Evolutionary conservation across 2,329 filamentous ascomycete species (phyloP).

Genomic region (Botryotinia narcissicola): DNA sequence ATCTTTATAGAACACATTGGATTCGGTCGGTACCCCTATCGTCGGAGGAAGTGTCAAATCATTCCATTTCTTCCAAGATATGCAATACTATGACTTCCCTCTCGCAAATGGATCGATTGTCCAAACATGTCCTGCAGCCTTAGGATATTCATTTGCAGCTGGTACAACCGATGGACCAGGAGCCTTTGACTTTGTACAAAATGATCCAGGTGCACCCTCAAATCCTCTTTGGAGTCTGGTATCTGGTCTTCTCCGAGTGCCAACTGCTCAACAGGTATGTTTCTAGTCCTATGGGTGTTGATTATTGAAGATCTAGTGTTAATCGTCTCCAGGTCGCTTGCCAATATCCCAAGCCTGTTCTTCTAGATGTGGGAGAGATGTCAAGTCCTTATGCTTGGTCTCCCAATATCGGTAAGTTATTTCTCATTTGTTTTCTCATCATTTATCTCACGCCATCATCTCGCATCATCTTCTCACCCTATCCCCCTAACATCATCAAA

Average conservation of each 20-base stretch:
- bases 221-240: slow-evolving; percentile 72
- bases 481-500: slow-evolving; percentile 67
- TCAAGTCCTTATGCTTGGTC: slow-evolving; percentile 77
- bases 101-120: slow-evolving; percentile 70
- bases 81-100: slow-evolving; percentile 71
- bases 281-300: neutral
- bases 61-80: slow-evolving; percentile 81
- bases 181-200: slow-evolving; percentile 88
- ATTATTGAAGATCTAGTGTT: neutral
- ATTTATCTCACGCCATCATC: neutral
- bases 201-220: slow-evolving; percentile 65
- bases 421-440: neutral
- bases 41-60: slow-evolving; percentile 67
- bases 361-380: slow-evolving; percentile 82
- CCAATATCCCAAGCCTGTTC: slow-evolving; percentile 78
- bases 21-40: slow-evolving; percentile 45
- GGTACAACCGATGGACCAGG: slow-evolving; percentile 91
- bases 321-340: slow-evolving; percentile 23
- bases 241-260: slow-evolving; percentile 65
- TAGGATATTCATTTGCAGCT: slow-evolving; percentile 88
- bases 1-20: slow-evolving; percentile 31
- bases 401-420: slow-evolving; percentile 61
- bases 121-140: slow-evolving; percentile 76
- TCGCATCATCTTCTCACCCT: neutral
- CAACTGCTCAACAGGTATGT: slow-evolving; percentile 49